Conservation (phyloP, 108 stramenopile species). For the Skeletonema menzelii region DNA sequence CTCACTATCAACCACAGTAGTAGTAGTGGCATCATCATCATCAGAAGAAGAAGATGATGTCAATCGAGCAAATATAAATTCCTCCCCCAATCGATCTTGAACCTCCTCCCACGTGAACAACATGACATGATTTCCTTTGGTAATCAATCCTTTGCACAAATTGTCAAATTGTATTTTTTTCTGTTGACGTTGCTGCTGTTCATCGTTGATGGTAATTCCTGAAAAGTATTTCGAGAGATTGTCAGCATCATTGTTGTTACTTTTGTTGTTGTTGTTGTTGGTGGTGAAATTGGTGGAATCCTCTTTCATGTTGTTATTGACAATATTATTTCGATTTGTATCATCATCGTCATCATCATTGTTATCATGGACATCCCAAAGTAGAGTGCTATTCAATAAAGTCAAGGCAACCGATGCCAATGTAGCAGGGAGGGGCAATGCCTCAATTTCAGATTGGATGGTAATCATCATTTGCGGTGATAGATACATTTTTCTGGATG, state of each 20-base stretch:
- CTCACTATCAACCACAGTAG: too few relatives aligned
- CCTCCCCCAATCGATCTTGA: neutral
- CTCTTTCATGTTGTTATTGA: neutral
- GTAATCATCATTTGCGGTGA: neutral
- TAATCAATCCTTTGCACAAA: constrained; percentile 4
- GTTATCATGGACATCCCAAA: constrained; percentile 4
- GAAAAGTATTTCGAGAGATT: neutral
- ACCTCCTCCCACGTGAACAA: constrained; percentile 30
- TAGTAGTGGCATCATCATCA: too few relatives aligned
- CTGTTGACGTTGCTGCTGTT: neutral
- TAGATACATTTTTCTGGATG: constrained; percentile 9
- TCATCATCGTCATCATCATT: neutral
- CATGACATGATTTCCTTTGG: constrained; percentile 16
- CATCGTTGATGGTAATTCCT: neutral
- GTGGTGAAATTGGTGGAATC: too few relatives aligned
- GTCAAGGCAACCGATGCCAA: constrained; percentile 17
- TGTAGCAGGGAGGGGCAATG: constrained; percentile 29
- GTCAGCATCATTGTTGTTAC: neutral
- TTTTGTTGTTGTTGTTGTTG: neutral
- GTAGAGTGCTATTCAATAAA: neutral
- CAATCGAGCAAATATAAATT: neutral
- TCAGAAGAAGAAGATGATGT: too few relatives aligned
- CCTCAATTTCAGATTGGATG: constrained; percentile 21
- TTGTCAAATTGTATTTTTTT: constrained; percentile 8
- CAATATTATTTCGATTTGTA: neutral